Evolutionary conservation across 75 land plant species (phyloP), one percentile per base, ranked within the genome.

Genomic region (Cryptomeria japonica): DNA sequence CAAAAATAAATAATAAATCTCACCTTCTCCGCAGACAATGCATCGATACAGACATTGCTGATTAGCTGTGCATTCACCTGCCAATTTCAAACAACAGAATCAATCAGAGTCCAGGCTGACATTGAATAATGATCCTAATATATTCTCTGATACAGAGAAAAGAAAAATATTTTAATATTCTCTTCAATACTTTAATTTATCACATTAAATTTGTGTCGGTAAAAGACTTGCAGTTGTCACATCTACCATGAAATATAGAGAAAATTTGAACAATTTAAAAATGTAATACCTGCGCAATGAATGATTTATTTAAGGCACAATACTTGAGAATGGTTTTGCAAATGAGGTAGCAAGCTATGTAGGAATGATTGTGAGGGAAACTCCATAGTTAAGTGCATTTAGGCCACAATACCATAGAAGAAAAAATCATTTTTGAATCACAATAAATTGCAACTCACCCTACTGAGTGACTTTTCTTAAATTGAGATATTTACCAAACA

Each of bases 11-110:
- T 85, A 86, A 55, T 28, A 22, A 10, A 42, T 76, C 22, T 91
- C 86, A 97, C 99, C 99, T 98, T 98, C 89, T 96, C 99, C 37
- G 99, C 99, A 86, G 99, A 98, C 72, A 97, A 90, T 64, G 99
- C 99, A 97, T 98, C 99, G 12, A 93, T 97, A 93, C 97, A 97
- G 36, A 96, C 93, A 86, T 98, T 97, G 93, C 99, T 98, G 85
- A 98, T 97, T 25, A 98, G 96, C 89, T 98, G 96, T 80, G 99
- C 95, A 88, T 98, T 97, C 87, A 98, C 99, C 99, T 98, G 95
- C 87, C 41, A 88, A 38, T 87, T 44, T 85, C 87, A 85, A 51
- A 14, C 42, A 46, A 46, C 53, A 46, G 51, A 82, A 82, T 82
- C 84, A 82, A 82, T 28, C 32, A 28, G 84, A 28, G 32, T 28